These are phyloP conservation scores for Dipodascus geniculatus DNA, from an alignment of 805 yeast species.

Conservation along the genomic window DNA sequence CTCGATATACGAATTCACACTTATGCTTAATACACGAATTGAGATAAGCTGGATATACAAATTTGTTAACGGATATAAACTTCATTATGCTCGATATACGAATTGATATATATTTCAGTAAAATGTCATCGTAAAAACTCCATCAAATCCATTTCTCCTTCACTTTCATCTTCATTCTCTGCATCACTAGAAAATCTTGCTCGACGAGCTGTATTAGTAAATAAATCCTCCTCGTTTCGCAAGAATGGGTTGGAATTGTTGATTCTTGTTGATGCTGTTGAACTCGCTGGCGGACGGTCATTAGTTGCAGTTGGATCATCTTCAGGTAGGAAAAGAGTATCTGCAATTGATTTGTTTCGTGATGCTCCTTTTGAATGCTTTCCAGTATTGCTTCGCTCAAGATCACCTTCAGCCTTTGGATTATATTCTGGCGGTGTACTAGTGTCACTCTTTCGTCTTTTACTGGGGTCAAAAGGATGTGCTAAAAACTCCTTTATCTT, in stretches of 20 bases:
- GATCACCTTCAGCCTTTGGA: not conserved
- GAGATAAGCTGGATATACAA: not conserved
- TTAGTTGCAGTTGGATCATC: not conserved
- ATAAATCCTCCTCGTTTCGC: not conserved
- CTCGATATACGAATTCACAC: not conserved
- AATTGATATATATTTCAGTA: no score
- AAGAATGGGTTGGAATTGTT: not conserved
- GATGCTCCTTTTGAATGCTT: not conserved
- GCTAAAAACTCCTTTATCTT: not conserved
- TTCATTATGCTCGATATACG: no score
- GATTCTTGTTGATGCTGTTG: not conserved
- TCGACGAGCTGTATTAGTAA: not conserved
- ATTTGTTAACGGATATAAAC: not conserved
- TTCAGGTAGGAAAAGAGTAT: not conserved
- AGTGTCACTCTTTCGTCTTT: not conserved
- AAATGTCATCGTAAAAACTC: conserved; percentile 6
- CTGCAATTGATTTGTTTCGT: not conserved
- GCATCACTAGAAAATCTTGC: not conserved
- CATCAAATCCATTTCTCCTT: conserved; percentile 9
- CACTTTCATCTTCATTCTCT: conserved; percentile 5
- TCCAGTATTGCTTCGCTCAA: not conserved
- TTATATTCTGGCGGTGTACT: not conserved
- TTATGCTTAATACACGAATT: not conserved
- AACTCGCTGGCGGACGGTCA: not conserved
- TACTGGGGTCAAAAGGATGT: not conserved